phyloP scores from a whole-genome alignment of 2,329 filamentous ascomycete species.

The Endocalyx cinctus region DNA sequence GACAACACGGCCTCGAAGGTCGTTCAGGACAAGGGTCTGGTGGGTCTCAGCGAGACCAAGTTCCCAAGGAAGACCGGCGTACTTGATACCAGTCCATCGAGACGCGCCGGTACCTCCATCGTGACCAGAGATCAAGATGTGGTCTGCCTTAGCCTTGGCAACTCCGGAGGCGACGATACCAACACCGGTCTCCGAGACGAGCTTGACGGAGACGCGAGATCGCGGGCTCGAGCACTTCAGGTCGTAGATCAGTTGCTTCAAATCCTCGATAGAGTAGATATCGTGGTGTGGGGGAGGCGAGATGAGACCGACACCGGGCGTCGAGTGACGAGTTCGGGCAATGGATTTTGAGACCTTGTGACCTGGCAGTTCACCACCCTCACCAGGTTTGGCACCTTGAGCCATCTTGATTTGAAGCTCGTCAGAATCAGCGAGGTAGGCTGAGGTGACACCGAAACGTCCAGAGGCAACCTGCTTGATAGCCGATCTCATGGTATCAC shows the following conservation, averaged over 20 bases:
- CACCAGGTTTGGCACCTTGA: conserved; percentile 94
- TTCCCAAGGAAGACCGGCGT: conserved; percentile 95
- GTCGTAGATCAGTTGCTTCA: conserved; percentile 97
- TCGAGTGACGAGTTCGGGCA: conserved; percentile 90
- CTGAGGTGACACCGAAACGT: conserved; percentile 91
- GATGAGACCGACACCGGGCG: conserved; percentile 91
- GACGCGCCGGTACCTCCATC: conserved; percentile 96
- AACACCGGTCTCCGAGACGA: conserved; percentile 94
- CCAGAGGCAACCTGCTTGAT: conserved; percentile 98
- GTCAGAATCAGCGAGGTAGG: conserved; percentile 91
- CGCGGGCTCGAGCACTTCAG: conserved; percentile 94
- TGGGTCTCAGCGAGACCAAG: conserved; percentile 94
- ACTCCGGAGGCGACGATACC: conserved; percentile 97
- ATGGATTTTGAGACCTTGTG: conserved; percentile 96
- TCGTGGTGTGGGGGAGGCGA: conserved; percentile 96
- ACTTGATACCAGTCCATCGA: conserved; percentile 98
- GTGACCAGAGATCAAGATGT: conserved; percentile 94
- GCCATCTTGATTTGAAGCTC: conserved; percentile 99
- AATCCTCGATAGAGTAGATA: conserved; percentile 96
- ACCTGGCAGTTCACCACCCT: conserved; percentile 93
- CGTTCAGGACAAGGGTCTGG: conserved; percentile 92
- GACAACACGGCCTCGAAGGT: conserved; percentile 89
- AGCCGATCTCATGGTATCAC: conserved; percentile 93
- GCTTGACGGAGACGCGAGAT: conserved; percentile 89
- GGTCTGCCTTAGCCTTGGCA: conserved; percentile 93